Conservation (phyloP, 495 filamentous ascomycete species). For the Xylaria acuta region DNA sequence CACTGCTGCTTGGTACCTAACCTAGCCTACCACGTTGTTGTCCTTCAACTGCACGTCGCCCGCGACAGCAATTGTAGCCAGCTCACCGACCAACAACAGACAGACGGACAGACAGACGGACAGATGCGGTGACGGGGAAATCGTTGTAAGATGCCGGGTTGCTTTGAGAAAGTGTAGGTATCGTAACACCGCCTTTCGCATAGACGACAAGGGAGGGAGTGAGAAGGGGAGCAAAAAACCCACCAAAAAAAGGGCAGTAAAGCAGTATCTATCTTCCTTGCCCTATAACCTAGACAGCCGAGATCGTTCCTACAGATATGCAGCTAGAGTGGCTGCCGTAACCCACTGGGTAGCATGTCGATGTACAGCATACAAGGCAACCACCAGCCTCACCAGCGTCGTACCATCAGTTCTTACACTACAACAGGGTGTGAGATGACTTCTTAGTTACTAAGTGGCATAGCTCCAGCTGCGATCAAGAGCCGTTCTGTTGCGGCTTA, state of each 20-base stretch:
- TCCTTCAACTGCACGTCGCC: constrained; percentile 25
- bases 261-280: background rate
- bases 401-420: constrained; percentile 1
- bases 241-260: background rate
- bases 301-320: constrained; percentile 9
- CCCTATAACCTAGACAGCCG: background rate
- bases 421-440: background rate
- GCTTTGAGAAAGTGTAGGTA: background rate
- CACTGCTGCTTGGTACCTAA: constrained; percentile 26
- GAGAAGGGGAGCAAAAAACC: background rate
- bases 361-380: constrained; percentile 1
- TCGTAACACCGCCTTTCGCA: constrained; percentile 9
- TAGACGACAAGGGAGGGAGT: background rate
- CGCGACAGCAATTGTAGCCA: constrained; percentile 25
- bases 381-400: constrained; percentile 14
- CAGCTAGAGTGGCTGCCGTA: background rate
- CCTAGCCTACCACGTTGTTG: constrained; percentile 27
- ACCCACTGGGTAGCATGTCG: background rate
- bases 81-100: constrained; percentile 26
- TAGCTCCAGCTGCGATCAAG: constrained; percentile 13
- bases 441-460: background rate
- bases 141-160: background rate
- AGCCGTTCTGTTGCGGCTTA: constrained; percentile 22
- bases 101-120: background rate
- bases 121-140: constrained; percentile 6